Percentiles rank a stretch among this genome's conserved stretches.
phyloP scores from a whole-genome alignment of 1,139 yeast species.

The Kodamaea ohmeri region DNA sequence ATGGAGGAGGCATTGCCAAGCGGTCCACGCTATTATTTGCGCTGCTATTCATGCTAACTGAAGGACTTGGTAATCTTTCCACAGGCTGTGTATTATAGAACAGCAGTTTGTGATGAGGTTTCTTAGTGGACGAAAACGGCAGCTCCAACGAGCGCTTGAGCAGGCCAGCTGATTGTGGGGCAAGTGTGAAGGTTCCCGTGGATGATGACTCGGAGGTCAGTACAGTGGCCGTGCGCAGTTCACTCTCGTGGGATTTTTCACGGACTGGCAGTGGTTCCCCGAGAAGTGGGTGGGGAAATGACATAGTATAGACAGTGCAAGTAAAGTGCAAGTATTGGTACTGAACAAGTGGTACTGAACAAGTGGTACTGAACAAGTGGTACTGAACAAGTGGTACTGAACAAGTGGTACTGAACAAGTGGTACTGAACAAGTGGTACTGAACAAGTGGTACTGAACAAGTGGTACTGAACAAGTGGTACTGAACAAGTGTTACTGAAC shows the following conservation, averaged over 20 bases:
- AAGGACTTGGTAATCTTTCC: constrained; percentile 19
- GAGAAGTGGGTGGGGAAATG: constrained; percentile 2
- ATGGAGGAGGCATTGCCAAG: not conserved
- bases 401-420: no score
- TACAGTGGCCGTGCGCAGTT: constrained; percentile 1
- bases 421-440: no score
- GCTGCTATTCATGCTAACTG: constrained; percentile 8
- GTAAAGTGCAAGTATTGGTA: no score
- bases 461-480: no score
- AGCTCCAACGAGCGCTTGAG: constrained; percentile 15
- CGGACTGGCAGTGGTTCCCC: not conserved
- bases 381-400: no score
- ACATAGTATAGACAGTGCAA: no score
- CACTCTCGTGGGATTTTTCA: not conserved
- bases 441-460: no score
- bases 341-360: no score
- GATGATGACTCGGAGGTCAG: constrained; percentile 5
- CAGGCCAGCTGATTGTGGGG: constrained; percentile 7
- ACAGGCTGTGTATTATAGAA: constrained; percentile 16
- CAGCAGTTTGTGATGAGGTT: constrained; percentile 14
- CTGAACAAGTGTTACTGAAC: no score
- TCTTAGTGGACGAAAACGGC: constrained; percentile 10
- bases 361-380: no score
- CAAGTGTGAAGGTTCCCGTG: constrained; percentile 9
- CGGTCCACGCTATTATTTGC: not conserved